Base-by-base conservation (phyloP, 176 grass and related monocot species). In the Carex parvula region DNA sequence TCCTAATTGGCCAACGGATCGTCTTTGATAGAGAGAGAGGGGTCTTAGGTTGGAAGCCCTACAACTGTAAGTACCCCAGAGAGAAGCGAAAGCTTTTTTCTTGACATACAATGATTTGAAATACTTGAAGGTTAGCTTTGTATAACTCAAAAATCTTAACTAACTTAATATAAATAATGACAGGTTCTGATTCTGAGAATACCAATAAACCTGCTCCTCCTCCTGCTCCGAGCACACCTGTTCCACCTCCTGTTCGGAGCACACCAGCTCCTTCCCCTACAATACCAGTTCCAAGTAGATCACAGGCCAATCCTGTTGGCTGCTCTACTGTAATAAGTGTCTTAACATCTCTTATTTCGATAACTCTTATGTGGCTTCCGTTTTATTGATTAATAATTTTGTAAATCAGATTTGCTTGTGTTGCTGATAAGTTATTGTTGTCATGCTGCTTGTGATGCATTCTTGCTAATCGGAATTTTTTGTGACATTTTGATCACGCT, bases 1-100 rank as follows among this genome's bases (percentile, higher is more conserved):
- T 94, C 86, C 86, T 94, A 86, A 66, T 83, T 13, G 92, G 84
- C 10, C 87, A 91, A 8, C 88, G 84, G 14, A 83, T 94, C 0
- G 89, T 94, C 12, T 94, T 94, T 85, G 66, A 94, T 67, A 30
- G 87, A 11, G 83, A 94, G 83, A 77, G 17, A 29, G 81, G 62
- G 12, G 85, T 94, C 71, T 80, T 94, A 35, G 79, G 87, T 35
- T 94, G 92, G 92, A 60, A 85, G 21, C 0, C 87, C 2, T 89
- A 87, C 79, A 84, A 94, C 59, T 94, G 92, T 94, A 84, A 89
- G 87, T 21, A 53, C 15, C 8, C 5, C 1, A 1, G 0, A 1
- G 0, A 9, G 17, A 64, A 22, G 44, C n/a, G 14, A 68, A 68
- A 68, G 7, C 65, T 63, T 24, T 73, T 26, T 22, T 2, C 10